A percentile compares a stretch with the other conserved stretches of the same genome.
phyloP scores from a whole-genome alignment of 1,284 basidiomycete genomes.

The Leucoagaricus sp. region DNA sequence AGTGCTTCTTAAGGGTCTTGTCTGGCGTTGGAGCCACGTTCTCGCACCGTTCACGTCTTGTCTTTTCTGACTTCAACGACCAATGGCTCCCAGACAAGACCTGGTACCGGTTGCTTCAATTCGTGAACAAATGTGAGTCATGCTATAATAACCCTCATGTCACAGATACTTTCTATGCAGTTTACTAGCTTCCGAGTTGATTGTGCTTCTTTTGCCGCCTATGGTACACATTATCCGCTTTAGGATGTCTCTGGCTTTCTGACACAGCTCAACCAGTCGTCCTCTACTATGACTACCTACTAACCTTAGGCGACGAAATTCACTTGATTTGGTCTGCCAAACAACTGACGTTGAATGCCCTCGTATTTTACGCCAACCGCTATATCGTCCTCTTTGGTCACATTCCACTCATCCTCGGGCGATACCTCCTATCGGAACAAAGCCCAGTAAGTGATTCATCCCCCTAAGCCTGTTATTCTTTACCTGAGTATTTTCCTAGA shows the following conservation, averaged over 20 bases:
- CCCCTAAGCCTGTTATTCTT: too few species aligned
- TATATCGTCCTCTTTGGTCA: conserved; percentile 13
- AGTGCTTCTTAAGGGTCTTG: background rate
- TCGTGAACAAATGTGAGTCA: conserved; percentile 6
- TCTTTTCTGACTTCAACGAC: background rate
- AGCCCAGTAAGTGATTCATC: background rate
- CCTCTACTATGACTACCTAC: conserved; percentile 15
- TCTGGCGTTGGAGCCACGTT: background rate
- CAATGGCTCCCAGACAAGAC: background rate
- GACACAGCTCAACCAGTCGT: background rate
- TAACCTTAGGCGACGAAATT: conserved; percentile 15
- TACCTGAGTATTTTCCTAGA: too few species aligned
- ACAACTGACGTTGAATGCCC: background rate
- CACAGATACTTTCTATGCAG: background rate
- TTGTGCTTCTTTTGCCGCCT: conserved; percentile 3
- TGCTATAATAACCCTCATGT: background rate
- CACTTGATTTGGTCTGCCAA: conserved; percentile 5
- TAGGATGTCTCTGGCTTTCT: background rate
- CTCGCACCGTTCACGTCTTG: background rate
- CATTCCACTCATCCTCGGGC: conserved; percentile 10
- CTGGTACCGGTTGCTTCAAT: background rate
- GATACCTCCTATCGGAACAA: conserved; percentile 5
- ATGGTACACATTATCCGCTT: background rate
- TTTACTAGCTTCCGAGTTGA: background rate
- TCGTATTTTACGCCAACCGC: conserved; percentile 18